Evolutionary conservation across 2,329 filamentous ascomycete genomes (phyloP).

Genomic region (Cryoendolithus antarcticus): DNA sequence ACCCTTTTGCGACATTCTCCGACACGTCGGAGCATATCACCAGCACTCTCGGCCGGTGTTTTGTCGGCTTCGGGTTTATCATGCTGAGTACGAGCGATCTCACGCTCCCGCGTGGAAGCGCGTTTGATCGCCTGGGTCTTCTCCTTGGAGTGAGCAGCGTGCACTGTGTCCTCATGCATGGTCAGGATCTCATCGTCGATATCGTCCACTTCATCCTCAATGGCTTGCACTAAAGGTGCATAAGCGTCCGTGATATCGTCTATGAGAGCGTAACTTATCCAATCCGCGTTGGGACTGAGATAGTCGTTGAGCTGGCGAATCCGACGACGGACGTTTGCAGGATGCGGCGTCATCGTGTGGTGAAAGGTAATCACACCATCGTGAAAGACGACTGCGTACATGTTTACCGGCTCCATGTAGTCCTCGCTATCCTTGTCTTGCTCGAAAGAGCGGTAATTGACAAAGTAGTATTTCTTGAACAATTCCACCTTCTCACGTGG

Average conservation of each 20-base stretch:
- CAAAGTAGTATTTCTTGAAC: slow-evolving; percentile 95
- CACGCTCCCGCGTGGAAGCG: slow-evolving; percentile 4
- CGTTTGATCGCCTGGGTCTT: slow-evolving; percentile 17
- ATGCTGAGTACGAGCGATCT: too few species aligned
- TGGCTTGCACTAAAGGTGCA: slow-evolving; percentile 77
- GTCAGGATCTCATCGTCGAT: slow-evolving; percentile 86
- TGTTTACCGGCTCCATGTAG: slow-evolving; percentile 89
- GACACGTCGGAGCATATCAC: slow-evolving; percentile 83
- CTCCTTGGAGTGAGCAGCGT: slow-evolving; percentile 13
- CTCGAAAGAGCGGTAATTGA: slow-evolving; percentile 96
- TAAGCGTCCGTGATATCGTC: slow-evolving; percentile 98
- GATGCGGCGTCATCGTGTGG: slow-evolving; percentile 90
- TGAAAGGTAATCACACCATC: slow-evolving; percentile 95
- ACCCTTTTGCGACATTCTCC: slow-evolving; percentile 94
- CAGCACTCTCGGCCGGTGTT: slow-evolving; percentile 34
- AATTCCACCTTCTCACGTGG: slow-evolving; percentile 95
- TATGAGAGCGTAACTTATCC: slow-evolving; percentile 96
- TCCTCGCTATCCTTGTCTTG: slow-evolving; percentile 82
- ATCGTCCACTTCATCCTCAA: slow-evolving; percentile 92
- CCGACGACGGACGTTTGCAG: slow-evolving; percentile 85
- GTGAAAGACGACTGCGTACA: slow-evolving; percentile 94
- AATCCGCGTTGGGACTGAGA: slow-evolving; percentile 82
- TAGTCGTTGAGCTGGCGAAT: slow-evolving; percentile 93
- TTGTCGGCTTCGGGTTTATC: slow-evolving; percentile 23
- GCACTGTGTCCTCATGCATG: slow-evolving; percentile 52